Base-by-base conservation (phyloP, 345 rosid species). In the Physaria fendleri region DNA sequence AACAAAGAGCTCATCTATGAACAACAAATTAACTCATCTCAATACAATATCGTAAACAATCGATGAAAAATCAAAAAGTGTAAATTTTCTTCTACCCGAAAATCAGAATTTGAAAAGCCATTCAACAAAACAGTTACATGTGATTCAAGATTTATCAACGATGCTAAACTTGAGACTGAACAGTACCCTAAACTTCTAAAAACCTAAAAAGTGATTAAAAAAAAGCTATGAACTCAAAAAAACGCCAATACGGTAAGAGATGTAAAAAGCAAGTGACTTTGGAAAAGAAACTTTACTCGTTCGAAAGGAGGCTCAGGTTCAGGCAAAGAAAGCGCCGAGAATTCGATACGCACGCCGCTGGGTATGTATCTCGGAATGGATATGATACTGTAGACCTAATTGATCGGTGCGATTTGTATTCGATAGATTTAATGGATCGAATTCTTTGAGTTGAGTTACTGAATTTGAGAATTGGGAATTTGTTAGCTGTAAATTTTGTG, bases 311-410 rank as follows among this genome's bases (percentile, higher is more conserved):
- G 55, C 13, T 73, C 2, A 53, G 66, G 48, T 7, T 65, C 3
- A 2, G 69, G 39, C 11, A 27, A 45, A 6, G 25, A 42, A 8
- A 71, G 45, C 2, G 80, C 39, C 7, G 86, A 62, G 9, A 70
- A 53, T 64, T 64, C 78, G 68, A 92, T 56, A 37, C 69, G 75
- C 22, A 83, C 46, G 41, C 91, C 99, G 20, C 79, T 4, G 30
- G 2, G 16, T 40, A 4, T 29, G 40, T 29, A 6, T 50, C 40
- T 50, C 12, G 30, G 20, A 22, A 29, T 25, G 10, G 32, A 45
- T 45, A 45, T 6, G 65, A 29, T 42, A 9, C 2, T 18, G 13
- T 27, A 17, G 27, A 54, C 62, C 69, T 44, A 65, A 55, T 55
- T 56, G 40, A 46, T 65, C 56, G 46, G 16, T 32, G 15, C 20